Evolutionary conservation across 108 stramenopile genomes (phyloP).

Genomic region (Discostella pseudostelligera): DNA sequence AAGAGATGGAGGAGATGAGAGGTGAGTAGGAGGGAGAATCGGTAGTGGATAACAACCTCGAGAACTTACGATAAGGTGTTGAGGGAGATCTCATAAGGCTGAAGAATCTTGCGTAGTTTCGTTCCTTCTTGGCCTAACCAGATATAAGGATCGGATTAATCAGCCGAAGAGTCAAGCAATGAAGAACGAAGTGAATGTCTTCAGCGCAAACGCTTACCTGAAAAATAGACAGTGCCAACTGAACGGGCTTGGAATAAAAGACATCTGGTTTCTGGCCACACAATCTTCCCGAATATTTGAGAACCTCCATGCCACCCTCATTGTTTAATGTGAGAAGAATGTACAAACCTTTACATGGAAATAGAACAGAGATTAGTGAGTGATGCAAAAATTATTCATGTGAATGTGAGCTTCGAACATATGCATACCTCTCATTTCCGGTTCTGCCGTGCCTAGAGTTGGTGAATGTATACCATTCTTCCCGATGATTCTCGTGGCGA

Average conservation of each 20-base stretch:
- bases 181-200: neutral
- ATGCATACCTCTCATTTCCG: slow-evolving; percentile 83
- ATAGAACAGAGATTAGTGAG: neutral
- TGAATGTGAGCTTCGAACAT: neutral
- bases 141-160: neutral
- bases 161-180: neutral
- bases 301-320: slow-evolving; percentile 91
- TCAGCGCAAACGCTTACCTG: slow-evolving; percentile 55
- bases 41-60: slow-evolving; percentile 1
- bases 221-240: slow-evolving; percentile 81
- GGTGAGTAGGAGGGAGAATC: neutral
- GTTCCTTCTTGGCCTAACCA: slow-evolving; percentile 66
- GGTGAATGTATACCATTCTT: slow-evolving; percentile 31
- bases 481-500: slow-evolving; percentile 65
- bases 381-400: slow-evolving; percentile 7
- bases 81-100: slow-evolving; percentile 53
- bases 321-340: slow-evolving; percentile 86
- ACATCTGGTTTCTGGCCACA: slow-evolving; percentile 64
- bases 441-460: slow-evolving; percentile 80
- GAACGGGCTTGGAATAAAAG: slow-evolving; percentile 80
- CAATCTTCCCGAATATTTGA: slow-evolving; percentile 78
- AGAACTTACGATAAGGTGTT: slow-evolving; percentile 64
- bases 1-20: neutral
- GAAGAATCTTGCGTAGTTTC: slow-evolving; percentile 88
- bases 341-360: slow-evolving; percentile 20